phyloP scores from a whole-genome alignment of 306 rosid species.

The Alnus glutinosa region DNA sequence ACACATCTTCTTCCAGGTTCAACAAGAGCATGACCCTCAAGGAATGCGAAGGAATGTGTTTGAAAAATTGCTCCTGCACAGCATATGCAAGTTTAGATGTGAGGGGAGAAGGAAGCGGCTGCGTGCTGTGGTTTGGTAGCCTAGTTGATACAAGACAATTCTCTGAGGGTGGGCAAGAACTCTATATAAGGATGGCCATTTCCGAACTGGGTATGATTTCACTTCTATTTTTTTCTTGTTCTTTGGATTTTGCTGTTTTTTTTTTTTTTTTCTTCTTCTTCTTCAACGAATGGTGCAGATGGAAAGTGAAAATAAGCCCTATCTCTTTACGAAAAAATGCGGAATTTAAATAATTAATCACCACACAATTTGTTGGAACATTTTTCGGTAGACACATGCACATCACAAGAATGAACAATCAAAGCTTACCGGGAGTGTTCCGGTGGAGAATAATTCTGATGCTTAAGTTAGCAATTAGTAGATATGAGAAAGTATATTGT shows the following conservation, averaged over 20 bases:
- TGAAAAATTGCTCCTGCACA: constrained; percentile 35
- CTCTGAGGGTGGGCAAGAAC: constrained; percentile 35
- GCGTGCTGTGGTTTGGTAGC: constrained; percentile 35
- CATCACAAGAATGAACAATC: too few relatives aligned
- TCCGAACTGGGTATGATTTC: neutral
- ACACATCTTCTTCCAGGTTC: constrained; percentile 39
- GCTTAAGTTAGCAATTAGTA: too few relatives aligned
- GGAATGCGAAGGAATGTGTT: constrained; percentile 34
- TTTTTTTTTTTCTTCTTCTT: too few relatives aligned
- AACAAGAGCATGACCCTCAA: constrained; percentile 10
- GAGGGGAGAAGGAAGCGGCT: constrained; percentile 33
- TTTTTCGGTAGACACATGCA: too few relatives aligned
- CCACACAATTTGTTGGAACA: too few relatives aligned
- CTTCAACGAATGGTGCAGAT: too few relatives aligned
- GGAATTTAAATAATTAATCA: too few relatives aligned
- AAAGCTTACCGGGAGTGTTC: too few relatives aligned
- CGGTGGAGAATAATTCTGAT: too few relatives aligned
- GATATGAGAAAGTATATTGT: too few relatives aligned
- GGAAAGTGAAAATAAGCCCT: too few relatives aligned
- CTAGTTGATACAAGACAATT: constrained; percentile 30
- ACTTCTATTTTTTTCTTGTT: neutral
- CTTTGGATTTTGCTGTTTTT: constrained; percentile 7
- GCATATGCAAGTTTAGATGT: constrained; percentile 33
- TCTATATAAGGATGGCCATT: neutral
- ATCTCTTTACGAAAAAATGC: too few relatives aligned